Evolutionary conservation across 768 basidiomycete species (phyloP).

Genomic region (Leccinum subgranulosum): DNA sequence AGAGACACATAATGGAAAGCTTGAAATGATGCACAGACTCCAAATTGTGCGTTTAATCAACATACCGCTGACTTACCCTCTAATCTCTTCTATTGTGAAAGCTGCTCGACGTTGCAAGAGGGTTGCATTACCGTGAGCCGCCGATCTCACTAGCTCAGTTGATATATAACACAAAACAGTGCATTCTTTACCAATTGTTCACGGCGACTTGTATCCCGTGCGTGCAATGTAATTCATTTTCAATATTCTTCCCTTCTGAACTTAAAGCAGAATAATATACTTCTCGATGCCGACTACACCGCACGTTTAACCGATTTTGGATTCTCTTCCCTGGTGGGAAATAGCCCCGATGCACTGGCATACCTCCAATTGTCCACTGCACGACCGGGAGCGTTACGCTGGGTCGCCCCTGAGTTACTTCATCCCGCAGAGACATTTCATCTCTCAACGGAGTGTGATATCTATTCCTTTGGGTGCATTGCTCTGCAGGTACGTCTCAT

Average conservation of each 20-base stretch:
- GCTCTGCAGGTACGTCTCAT: neutral
- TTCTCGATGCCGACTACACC: neutral
- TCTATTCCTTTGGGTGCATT: neutral
- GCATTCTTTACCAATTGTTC: neutral
- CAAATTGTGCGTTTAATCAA: neutral
- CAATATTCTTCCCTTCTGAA: neutral
- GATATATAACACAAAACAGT: neutral
- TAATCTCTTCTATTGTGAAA: neutral
- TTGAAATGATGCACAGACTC: neutral
- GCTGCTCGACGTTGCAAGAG: neutral
- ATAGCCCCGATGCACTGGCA: neutral
- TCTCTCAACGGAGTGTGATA: neutral
- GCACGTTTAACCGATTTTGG: neutral
- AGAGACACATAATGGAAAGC: neutral
- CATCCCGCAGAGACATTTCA: neutral
- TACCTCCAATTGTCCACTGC: neutral
- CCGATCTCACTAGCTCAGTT: neutral
- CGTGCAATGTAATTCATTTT: neutral
- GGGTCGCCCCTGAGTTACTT: neutral
- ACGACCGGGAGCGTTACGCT: neutral
- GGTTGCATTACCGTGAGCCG: neutral
- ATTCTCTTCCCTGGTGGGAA: neutral
- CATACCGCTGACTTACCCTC: neutral
- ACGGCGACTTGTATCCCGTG: neutral
- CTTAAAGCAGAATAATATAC: neutral